phyloP scores from a whole-genome alignment of 1,139 yeast genomes.

The Candida dubliniensis region DNA sequence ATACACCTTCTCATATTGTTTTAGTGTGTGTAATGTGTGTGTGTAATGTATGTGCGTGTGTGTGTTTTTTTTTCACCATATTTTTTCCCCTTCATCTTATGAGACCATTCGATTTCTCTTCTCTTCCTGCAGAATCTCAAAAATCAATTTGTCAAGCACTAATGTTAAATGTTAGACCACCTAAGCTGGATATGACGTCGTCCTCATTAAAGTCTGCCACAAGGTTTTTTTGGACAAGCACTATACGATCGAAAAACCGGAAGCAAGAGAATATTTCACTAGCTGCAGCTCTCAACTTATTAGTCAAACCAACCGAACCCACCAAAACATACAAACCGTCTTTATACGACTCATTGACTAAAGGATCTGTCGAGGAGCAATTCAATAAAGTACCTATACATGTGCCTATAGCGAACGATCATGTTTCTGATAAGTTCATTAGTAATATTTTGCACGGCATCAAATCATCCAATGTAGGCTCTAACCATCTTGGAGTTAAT shows the following conservation, averaged over 20 bases:
- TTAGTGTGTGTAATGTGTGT: too few species aligned
- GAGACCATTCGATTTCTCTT: too few species aligned
- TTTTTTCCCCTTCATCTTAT: too few species aligned
- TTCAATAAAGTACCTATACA: constrained; percentile 12
- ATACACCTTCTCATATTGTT: too few species aligned
- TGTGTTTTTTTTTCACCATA: too few species aligned
- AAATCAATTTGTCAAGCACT: neutral
- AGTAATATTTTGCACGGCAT: constrained; percentile 23
- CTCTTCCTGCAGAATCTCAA: too few species aligned
- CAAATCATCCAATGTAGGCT: constrained; percentile 16
- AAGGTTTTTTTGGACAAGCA: constrained; percentile 11
- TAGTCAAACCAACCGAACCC: constrained; percentile 15
- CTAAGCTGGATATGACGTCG: constrained; percentile 1
- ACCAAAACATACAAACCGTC: constrained; percentile 30
- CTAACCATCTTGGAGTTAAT: constrained; percentile 11
- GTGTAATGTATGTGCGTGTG: too few species aligned
- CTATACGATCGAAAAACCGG: neutral
- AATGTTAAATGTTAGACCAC: constrained; percentile 1
- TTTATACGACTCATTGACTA: constrained; percentile 31
- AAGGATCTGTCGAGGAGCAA: constrained; percentile 35
- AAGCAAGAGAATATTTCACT: constrained; percentile 25
- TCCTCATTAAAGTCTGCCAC: constrained; percentile 6
- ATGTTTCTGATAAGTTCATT: constrained; percentile 18
- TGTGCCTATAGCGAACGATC: constrained; percentile 1
- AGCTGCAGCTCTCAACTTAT: constrained; percentile 43